Conservation (phyloP, 1,139 yeast species). For the Pichia sp. region DNA sequence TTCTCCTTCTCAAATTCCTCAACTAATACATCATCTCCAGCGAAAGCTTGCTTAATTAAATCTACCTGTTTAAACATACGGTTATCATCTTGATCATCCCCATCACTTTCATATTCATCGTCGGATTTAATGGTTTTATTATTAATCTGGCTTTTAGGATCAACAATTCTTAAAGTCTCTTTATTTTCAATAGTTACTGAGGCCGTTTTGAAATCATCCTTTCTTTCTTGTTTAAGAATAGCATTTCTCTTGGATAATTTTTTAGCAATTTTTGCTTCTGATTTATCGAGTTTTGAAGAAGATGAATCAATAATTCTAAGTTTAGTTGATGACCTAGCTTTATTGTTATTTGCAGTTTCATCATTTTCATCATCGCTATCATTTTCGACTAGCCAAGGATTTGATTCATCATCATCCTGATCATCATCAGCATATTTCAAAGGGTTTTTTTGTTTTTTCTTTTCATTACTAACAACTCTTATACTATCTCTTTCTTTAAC, state of each 20-base stretch:
- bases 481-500: slow-evolving; percentile 14
- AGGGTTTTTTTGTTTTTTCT: slow-evolving; percentile 5
- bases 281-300: slow-evolving; percentile 44
- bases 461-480: slow-evolving; percentile 3
- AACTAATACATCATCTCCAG: slow-evolving; percentile 83
- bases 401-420: slow-evolving; percentile 1
- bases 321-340: slow-evolving; percentile 38
- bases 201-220: slow-evolving; percentile 26
- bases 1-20: slow-evolving; percentile 72
- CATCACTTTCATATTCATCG: slow-evolving; percentile 32
- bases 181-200: slow-evolving; percentile 44
- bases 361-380: slow-evolving; percentile 19
- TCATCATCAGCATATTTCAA: slow-evolving; percentile 2
- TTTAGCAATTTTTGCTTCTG: slow-evolving; percentile 46
- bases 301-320: slow-evolving; percentile 50
- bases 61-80: slow-evolving; percentile 71
- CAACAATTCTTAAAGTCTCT: slow-evolving; percentile 34
- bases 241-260: slow-evolving; percentile 29
- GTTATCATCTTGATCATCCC: slow-evolving; percentile 33
- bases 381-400: background rate
- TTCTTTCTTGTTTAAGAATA: slow-evolving; percentile 26
- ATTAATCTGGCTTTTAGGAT: slow-evolving; percentile 15
- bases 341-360: slow-evolving; percentile 22
- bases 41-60: slow-evolving; percentile 81
- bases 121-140: slow-evolving; percentile 17